Evolutionary conservation across 1,284 basidiomycete species (phyloP), one percentile per base, ranked within the genome.

Genomic region (Pterulicium gracile): DNA sequence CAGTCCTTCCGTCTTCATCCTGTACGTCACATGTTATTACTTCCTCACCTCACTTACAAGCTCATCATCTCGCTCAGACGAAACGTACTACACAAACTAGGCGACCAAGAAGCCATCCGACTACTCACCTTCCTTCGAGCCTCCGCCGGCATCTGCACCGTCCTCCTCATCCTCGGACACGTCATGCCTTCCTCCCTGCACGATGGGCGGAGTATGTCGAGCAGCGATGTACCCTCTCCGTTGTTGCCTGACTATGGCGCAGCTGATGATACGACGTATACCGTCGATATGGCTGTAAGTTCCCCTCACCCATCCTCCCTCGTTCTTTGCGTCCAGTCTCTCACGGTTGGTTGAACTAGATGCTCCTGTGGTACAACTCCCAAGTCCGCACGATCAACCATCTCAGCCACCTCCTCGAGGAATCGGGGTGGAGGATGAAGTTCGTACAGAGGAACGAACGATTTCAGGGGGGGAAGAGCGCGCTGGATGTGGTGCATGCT

Each of bases 281-380:
- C 39, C 18, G 7, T 7, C 7, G 39, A 41, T 41, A 41, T 41
- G 13, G 39, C 39, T 17, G 39, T 41, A 17, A 41, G 39, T 41
- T 7, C 10, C 19, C 39, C 18, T 41, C n/a, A 7, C 7, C n/a
- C 27, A 32, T 32, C 10, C 7, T 32, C 27, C n/a, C 27, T 32
- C 27, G 27, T n/a, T n/a, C n/a, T n/a, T n/a, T n/a, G n/a, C n/a
- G n/a, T n/a, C n/a, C 19, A 41, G 20, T 5, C 18, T 17, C 24
- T 14, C 21, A 3, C 10, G 32, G 27, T 19, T 7, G 12, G 17
- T 18, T 42, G 23, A 3, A 32, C 22, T 47, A 41, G 39, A 41
- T 41, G 39, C 10, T 41, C 7, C 7, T 20, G 39, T 15, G 13
- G 39, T 17, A 15, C 39, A 20, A 20, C 19, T 7, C n/a, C 10